Percentiles rank a stretch among this genome's conserved stretches.
phyloP scores from a whole-genome alignment of 768 basidiomycete species.

The Boletus vinaceobasis region DNA sequence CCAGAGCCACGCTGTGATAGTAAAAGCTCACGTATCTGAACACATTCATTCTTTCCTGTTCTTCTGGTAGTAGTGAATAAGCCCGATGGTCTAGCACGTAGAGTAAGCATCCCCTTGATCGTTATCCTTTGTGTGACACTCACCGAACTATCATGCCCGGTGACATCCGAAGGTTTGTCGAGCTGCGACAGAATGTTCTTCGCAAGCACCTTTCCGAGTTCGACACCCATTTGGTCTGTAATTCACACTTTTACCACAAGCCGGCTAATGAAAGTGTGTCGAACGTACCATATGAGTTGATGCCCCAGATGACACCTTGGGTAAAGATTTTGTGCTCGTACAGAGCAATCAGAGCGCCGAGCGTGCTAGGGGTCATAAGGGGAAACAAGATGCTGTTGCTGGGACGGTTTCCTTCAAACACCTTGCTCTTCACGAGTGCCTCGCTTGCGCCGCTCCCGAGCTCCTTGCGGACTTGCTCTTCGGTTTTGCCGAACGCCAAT shows the following conservation, averaged over 20 bases:
- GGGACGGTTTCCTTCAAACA: conserved; percentile 96
- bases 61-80: conserved; percentile 97
- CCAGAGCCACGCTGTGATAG: conserved; percentile 8
- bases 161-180: conserved; percentile 70
- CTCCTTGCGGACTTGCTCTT: conserved; percentile 76
- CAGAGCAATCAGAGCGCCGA: conserved; percentile 84
- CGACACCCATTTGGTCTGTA: conserved; percentile 98
- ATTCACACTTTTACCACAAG: neutral
- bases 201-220: conserved; percentile 95
- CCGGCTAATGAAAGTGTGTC: neutral
- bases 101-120: conserved; percentile 3
- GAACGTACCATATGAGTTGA: conserved; percentile 91
- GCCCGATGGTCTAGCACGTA: conserved; percentile 72
- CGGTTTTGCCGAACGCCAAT: conserved; percentile 95
- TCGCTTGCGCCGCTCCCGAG: conserved; percentile 70
- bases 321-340: conserved; percentile 99
- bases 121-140: conserved; percentile 9
- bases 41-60: conserved; percentile 64
- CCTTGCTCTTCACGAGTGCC: conserved; percentile 91
- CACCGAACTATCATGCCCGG: conserved; percentile 85
- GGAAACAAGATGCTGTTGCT: conserved; percentile 98
- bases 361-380: conserved; percentile 80
- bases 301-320: conserved; percentile 96
- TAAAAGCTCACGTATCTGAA: conserved; percentile 27
- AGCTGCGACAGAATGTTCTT: conserved; percentile 94